phyloP scores from a whole-genome alignment of 768 basidiomycete species.

The Suillus bovinus region DNA sequence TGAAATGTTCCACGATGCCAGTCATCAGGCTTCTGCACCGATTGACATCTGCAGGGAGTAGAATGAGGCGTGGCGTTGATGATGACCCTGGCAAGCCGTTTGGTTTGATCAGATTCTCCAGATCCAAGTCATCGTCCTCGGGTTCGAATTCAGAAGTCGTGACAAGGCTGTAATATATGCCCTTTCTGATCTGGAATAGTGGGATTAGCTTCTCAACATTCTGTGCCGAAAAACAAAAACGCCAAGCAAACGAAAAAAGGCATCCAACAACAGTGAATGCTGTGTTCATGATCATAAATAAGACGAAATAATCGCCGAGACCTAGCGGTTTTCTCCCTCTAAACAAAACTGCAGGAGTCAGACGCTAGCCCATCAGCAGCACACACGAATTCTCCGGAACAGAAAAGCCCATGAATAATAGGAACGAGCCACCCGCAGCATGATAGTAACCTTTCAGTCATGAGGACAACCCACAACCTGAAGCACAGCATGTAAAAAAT shows the following conservation, averaged over 20 bases:
- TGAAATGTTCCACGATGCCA: constrained; percentile 63
- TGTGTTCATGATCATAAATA: too few relatives aligned
- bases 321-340: too few relatives aligned
- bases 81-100: not conserved
- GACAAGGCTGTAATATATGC: constrained; percentile 63
- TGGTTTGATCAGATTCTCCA: constrained; percentile 6
- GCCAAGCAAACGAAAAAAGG: not conserved
- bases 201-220: constrained; percentile 6
- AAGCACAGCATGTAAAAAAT: not conserved
- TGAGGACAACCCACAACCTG: not conserved
- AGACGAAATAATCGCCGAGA: not conserved
- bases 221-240: not conserved
- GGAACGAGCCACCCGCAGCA: not conserved
- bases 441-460: too few relatives aligned
- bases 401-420: not conserved
- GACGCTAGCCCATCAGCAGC: not conserved
- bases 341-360: not conserved
- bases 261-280: not conserved
- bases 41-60: constrained; percentile 35
- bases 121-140: constrained; percentile 24
- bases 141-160: constrained; percentile 58
- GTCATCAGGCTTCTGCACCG: constrained; percentile 53
- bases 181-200: constrained; percentile 54
- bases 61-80: constrained; percentile 24
- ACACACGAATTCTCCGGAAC: not conserved